Evolutionary conservation across 768 basidiomycete genomes (phyloP).

Genomic region (Rhodotorula paludigena): DNA sequence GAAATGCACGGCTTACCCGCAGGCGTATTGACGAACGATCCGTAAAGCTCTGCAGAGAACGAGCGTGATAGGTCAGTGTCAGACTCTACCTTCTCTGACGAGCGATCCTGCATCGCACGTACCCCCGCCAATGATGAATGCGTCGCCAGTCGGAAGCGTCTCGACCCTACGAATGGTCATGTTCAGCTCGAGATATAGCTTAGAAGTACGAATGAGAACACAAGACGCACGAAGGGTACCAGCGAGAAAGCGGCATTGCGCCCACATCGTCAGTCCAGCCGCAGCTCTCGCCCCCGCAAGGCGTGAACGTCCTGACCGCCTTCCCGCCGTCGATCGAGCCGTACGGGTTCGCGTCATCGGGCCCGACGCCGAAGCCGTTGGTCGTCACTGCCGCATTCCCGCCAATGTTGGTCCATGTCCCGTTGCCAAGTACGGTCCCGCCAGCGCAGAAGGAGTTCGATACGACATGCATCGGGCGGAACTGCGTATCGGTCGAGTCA

Average conservation of each 20-base stretch:
- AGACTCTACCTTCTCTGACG: too few species aligned
- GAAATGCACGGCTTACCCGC: too few species aligned
- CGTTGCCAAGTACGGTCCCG: slow-evolving; percentile 38
- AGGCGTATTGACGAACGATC: slow-evolving; percentile 68
- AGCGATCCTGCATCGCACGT: not conserved
- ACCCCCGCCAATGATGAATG: slow-evolving; percentile 55
- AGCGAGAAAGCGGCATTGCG: slow-evolving; percentile 48
- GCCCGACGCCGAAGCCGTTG: slow-evolving; percentile 33
- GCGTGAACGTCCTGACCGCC: slow-evolving; percentile 53
- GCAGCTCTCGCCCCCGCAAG: slow-evolving; percentile 64
- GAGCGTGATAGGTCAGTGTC: too few species aligned
- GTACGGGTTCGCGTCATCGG: slow-evolving; percentile 53
- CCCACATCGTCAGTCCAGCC: slow-evolving; percentile 49
- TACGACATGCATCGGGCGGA: slow-evolving; percentile 65
- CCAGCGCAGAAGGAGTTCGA: slow-evolving; percentile 55
- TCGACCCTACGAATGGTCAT: too few species aligned
- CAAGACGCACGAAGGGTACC: slow-evolving; percentile 62
- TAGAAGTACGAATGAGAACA: too few species aligned
- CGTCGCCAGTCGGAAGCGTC: slow-evolving; percentile 64
- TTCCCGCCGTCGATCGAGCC: slow-evolving; percentile 61
- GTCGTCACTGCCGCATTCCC: slow-evolving; percentile 40
- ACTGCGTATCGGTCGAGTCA: slow-evolving; percentile 55
- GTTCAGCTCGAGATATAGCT: too few species aligned
- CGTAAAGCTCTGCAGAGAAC: slow-evolving; percentile 44
- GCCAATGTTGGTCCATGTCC: slow-evolving; percentile 40